Evolutionary conservation across 2,329 filamentous ascomycete genomes (phyloP), one percentile per base, ranked within the genome.

Genomic region (Balansia obtecta): DNA sequence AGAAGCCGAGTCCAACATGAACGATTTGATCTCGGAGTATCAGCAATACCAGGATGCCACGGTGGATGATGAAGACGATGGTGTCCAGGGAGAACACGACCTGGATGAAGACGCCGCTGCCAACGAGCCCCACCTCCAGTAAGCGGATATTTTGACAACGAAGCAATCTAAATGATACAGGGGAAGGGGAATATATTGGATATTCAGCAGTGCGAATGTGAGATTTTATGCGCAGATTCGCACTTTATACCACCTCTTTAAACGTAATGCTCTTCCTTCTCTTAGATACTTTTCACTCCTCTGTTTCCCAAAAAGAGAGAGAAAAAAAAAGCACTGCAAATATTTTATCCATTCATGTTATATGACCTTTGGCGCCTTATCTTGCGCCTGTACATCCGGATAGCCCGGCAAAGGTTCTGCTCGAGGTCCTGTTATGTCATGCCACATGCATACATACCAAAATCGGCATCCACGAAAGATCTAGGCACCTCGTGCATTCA

Each of bases 1-100:
- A 68, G 93, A 97, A 82, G 93, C 93, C 63, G 93, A 97, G 83
- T 95, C 88, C 76, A 98, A 98, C 81, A 97, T 98, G 91, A 97
- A 97, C 80, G 93, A 98, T 73, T 79, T 98, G 68, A 90, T 97
- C 64, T 95, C 89, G 56, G 93, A 98, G 74, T 97, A 97, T 79
- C 93, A 97, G 82, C 93, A 98, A 75, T 97, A 97, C 83, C 93
- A 97, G 82, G 93, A 97, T 73, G 93, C 93, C 68, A 86, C 87
- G 64, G 82, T 95, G 72, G 94, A 91, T 55, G 93, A 97, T 74
- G 91, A 88, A 62, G 90, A 95, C 74, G 88, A 91, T 55, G 93
- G 97, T 74, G 90, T 87, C 62, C 90, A 95, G 74, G 88, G 94
- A 69, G 90, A 93, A 68, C 85, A 85, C 65, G 50, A 10, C n/a